These are phyloP conservation scores for Silene uniflora DNA, from an alignment of 148 eudicot species.

Conservation along the genomic window DNA sequence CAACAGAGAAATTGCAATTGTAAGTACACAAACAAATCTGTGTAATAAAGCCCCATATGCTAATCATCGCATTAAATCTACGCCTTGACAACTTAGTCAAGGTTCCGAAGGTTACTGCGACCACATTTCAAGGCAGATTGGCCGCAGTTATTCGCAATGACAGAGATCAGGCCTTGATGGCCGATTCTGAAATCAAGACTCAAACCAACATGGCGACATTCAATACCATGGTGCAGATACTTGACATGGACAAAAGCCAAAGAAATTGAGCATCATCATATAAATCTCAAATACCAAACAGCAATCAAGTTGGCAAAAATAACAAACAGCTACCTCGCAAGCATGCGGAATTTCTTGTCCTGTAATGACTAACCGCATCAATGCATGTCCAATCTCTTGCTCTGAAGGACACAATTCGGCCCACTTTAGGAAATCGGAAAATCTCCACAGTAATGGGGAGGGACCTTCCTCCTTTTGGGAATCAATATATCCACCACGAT, in stretches of 20 bases:
- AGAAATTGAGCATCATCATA: background rate
- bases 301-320: background rate
- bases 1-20: background rate
- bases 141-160: background rate
- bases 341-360: constrained; percentile 99
- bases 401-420: constrained; percentile 96
- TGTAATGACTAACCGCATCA: constrained; percentile 92
- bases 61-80: background rate
- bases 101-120: background rate
- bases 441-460: constrained; percentile 95
- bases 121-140: background rate
- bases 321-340: constrained; percentile 67
- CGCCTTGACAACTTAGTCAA: background rate
- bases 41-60: background rate
- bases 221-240: background rate
- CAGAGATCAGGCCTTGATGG: background rate
- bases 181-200: background rate
- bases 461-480: constrained; percentile 98
- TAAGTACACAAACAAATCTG: background rate
- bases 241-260: background rate
- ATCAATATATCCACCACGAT: constrained; percentile 99
- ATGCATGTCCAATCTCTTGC: constrained; percentile 93
- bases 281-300: background rate
- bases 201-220: background rate
- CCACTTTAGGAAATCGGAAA: constrained; percentile 93